phyloP scores from a whole-genome alignment of 371 early-diverging fungal species.

The Actinomucor elegans region DNA sequence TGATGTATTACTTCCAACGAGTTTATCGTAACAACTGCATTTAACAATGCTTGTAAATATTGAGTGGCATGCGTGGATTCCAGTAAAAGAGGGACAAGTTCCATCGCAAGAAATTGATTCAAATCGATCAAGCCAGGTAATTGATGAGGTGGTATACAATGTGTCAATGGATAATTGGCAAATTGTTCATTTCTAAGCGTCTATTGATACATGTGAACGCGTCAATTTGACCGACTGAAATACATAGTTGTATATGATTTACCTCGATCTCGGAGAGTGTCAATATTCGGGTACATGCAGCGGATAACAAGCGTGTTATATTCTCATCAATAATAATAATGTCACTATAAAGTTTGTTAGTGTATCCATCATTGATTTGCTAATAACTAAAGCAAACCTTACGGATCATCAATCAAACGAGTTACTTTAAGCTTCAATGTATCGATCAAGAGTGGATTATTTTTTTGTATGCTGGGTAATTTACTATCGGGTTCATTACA shows the following conservation, averaged over 20 bases:
- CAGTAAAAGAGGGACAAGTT: constrained; percentile 27
- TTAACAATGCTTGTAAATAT: constrained; percentile 34
- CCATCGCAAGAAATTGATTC: constrained; percentile 38
- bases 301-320: constrained; percentile 8
- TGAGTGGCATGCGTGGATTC: background rate
- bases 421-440: constrained; percentile 23
- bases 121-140: constrained; percentile 30
- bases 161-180: constrained; percentile 4
- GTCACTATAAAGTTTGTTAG: constrained; percentile 3
- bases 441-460: constrained; percentile 2
- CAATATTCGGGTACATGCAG: constrained; percentile 27
- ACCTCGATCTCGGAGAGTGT: constrained; percentile 47
- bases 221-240: background rate
- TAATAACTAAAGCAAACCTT: no score
- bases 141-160: constrained; percentile 18
- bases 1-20: constrained; percentile 71
- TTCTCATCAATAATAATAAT: constrained; percentile 7
- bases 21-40: constrained; percentile 25
- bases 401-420: constrained; percentile 38
- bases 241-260: background rate
- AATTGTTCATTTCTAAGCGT: constrained; percentile 14
- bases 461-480: constrained; percentile 10
- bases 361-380: background rate
- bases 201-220: background rate
- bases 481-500: constrained; percentile 5